A percentile compares a stretch with the other conserved stretches of the same genome.
These are phyloP conservation scores for Mycena floridula DNA, from an alignment of 768 basidiomycete species.

Conservation along the genomic window DNA sequence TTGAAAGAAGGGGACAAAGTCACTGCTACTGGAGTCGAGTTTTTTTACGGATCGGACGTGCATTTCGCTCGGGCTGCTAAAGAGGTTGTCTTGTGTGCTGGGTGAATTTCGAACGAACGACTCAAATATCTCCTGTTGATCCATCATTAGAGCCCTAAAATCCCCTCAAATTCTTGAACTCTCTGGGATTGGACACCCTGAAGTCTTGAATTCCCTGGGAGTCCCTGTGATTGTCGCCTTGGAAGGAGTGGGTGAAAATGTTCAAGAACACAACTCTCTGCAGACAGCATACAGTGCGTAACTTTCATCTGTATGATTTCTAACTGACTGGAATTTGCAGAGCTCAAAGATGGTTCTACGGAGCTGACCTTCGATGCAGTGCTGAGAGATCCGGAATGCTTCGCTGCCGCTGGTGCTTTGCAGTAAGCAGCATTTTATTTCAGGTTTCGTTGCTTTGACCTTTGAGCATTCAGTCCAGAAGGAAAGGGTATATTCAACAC, in stretches of 20 bases:
- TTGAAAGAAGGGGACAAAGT: slow-evolving; percentile 12
- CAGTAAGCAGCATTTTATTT: slow-evolving; percentile 20
- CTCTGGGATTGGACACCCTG: slow-evolving; percentile 46
- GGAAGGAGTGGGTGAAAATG: slow-evolving; percentile 45
- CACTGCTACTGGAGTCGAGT: slow-evolving; percentile 42
- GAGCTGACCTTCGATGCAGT: slow-evolving; percentile 21
- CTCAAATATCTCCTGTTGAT: neutral
- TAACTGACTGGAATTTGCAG: slow-evolving; percentile 14
- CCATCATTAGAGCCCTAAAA: slow-evolving; percentile 26
- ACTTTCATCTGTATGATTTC: slow-evolving; percentile 14
- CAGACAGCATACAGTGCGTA: slow-evolving; percentile 1
- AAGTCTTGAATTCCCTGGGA: slow-evolving; percentile 30
- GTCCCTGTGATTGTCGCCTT: slow-evolving; percentile 24
- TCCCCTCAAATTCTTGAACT: slow-evolving; percentile 50
- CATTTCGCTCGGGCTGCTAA: slow-evolving; percentile 31
- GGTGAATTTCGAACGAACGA: too few relatives aligned
- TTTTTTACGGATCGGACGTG: slow-evolving; percentile 22
- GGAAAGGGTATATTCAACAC: slow-evolving; percentile 10
- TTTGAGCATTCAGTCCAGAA: slow-evolving; percentile 8
- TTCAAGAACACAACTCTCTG: slow-evolving; percentile 40
- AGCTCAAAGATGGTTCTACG: slow-evolving; percentile 20
- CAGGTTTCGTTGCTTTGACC: neutral
- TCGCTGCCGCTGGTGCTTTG: slow-evolving; percentile 22
- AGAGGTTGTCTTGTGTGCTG: slow-evolving; percentile 46
- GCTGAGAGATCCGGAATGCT: slow-evolving; percentile 18